Evolutionary conservation across 208 protist species (phyloP).

Genomic region (Leptomonas seymouri): DNA sequence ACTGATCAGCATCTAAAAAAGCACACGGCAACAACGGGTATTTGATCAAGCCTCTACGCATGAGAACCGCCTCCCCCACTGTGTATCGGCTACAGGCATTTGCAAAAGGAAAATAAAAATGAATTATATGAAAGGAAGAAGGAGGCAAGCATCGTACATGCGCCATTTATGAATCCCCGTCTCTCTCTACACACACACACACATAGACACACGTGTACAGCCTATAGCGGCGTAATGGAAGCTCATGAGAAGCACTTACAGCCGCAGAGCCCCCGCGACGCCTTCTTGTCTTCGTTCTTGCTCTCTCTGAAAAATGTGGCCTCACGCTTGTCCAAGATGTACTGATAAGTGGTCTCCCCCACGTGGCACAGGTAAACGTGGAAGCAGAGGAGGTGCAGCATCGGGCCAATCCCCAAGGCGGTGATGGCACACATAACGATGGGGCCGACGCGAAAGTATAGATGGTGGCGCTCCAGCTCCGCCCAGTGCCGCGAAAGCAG

Average conservation of each 20-base stretch:
- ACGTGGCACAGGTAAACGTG: conserved; percentile 62
- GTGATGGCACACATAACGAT: conserved; percentile 56
- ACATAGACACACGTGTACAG: too few species aligned
- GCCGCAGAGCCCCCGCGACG: not conserved
- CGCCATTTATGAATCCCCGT: too few species aligned
- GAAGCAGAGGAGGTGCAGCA: conserved; percentile 72
- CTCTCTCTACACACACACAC: too few species aligned
- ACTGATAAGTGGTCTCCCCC: conserved; percentile 72
- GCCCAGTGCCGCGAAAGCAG: conserved; percentile 66
- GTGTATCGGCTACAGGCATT: too few species aligned
- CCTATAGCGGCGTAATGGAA: too few species aligned
- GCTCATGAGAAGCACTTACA: conserved; percentile 2
- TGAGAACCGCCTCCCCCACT: too few species aligned
- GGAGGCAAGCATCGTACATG: too few species aligned
- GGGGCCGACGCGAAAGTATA: conserved; percentile 70
- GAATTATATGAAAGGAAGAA: too few species aligned
- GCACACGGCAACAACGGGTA: too few species aligned
- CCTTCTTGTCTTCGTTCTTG: conserved; percentile 1
- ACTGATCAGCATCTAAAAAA: too few species aligned
- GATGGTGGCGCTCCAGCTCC: conserved; percentile 40
- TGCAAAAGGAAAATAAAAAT: too few species aligned
- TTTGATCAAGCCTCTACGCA: too few species aligned
- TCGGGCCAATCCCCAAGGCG: conserved; percentile 39
- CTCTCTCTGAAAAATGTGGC: not conserved
- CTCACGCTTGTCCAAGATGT: conserved; percentile 62